Evolutionary conservation across 1,284 basidiomycete genomes (phyloP), one percentile per base, ranked within the genome.

Genomic region (Moesziomyces sp.): DNA sequence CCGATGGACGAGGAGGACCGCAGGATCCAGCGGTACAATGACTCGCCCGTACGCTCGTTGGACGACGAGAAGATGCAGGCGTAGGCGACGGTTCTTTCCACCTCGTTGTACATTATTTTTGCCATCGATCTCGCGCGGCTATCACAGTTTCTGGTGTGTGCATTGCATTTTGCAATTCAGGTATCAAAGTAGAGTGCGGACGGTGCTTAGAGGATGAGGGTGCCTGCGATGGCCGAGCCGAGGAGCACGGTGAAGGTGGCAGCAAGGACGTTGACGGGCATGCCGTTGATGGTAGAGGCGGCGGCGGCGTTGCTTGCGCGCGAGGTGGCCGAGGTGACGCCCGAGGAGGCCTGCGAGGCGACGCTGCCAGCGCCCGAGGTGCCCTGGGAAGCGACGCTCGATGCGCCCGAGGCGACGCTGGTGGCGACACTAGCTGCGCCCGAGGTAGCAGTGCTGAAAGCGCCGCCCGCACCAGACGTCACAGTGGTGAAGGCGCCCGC

Each of bases 1-100:
- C 79, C 79, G 8, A 40, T 72, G 46, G 79, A 81, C 40, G 60
- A 57, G 35, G 79, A 78, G 54, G 79, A 81, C 24, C 53, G 65
- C 19, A n/a, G 43, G 47, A 21, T 62, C 21, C 59, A 58, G 38
- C 38, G 59, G 4, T 16, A 52, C 19, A 24, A 24, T 3, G 58
- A 54, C 2, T n/a, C 44, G 50, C 55, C 55, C 3, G 51, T 6
- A 0, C 19, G 52, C 13, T 43, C 52, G 14, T 18, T 38, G 5
- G 40, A 50, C 3, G 65, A 68, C 23, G 65, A 68, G 45, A 68
- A 68, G 59, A 38, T 62, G 19, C 24, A 54, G n/a, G 65, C 65
- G 18, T 67, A 40, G 35, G 35, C 13, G 50, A 24, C 19, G 9
- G 8, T 23, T 24, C 18, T 35, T 10, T 8, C 10, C 18, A 19